Evolutionary conservation across 2,329 filamentous ascomycete genomes (phyloP).

Genomic region (Exophiala mesophila): DNA sequence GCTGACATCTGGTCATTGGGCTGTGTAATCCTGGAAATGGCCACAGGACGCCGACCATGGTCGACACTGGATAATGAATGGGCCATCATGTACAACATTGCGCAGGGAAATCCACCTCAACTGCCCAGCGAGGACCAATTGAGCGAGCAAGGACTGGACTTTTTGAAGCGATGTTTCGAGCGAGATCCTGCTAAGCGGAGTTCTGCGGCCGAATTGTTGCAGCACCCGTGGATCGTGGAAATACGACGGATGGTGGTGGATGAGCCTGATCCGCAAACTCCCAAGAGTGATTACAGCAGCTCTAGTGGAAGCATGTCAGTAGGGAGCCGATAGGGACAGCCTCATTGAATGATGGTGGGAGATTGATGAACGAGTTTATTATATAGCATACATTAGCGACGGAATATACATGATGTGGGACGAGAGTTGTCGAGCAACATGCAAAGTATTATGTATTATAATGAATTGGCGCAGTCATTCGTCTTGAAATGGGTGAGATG

Average conservation of each 20-base stretch:
- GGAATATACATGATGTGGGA: too few relatives aligned
- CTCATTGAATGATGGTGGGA: too few relatives aligned
- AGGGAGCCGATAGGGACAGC: slow-evolving; percentile 16
- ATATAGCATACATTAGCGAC: too few relatives aligned
- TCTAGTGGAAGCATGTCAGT: slow-evolving; percentile 19
- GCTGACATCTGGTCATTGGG: slow-evolving; percentile 96
- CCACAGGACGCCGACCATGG: slow-evolving; percentile 90
- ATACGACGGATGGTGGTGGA: slow-evolving; percentile 45
- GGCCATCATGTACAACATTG: slow-evolving; percentile 99
- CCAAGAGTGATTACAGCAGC: slow-evolving; percentile 13
- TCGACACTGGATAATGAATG: slow-evolving; percentile 96
- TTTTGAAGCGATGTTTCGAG: slow-evolving; percentile 79
- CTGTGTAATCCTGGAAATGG: slow-evolving; percentile 97
- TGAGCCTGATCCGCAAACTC: slow-evolving; percentile 23
- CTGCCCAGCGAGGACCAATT: slow-evolving; percentile 79
- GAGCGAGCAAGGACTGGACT: slow-evolving; percentile 78
- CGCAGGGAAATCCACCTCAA: slow-evolving; percentile 87
- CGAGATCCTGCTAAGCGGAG: slow-evolving; percentile 74
- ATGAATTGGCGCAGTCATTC: too few relatives aligned
- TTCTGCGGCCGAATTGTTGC: slow-evolving; percentile 79
- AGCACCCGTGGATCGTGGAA: slow-evolving; percentile 79
- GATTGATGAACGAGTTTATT: too few relatives aligned
- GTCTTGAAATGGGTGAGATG: too few relatives aligned
- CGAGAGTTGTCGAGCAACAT: too few relatives aligned
- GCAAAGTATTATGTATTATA: too few relatives aligned